These are phyloP conservation scores for Trametes hirsuta DNA, from an alignment of 1,284 basidiomycete species.

Conservation along the genomic window DNA sequence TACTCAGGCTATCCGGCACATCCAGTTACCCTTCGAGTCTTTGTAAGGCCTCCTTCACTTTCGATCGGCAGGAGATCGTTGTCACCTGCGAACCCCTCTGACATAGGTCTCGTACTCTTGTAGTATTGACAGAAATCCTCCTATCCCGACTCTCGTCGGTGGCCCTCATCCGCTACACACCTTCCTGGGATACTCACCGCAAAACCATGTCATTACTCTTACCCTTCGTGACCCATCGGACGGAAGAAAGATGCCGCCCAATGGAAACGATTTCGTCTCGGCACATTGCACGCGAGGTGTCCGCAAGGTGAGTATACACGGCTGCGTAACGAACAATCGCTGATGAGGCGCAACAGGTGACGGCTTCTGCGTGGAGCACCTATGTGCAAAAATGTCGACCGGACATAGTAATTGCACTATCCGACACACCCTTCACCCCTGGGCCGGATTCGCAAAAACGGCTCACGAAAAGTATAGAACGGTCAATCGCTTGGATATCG, in stretches of 20 bases:
- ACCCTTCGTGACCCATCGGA: slow-evolving; percentile 69
- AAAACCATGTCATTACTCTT: slow-evolving; percentile 58
- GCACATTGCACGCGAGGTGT: slow-evolving; percentile 70
- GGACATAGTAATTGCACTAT: slow-evolving; percentile 71
- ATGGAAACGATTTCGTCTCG: slow-evolving; percentile 58
- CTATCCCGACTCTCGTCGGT: slow-evolving; percentile 57
- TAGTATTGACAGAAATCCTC: slow-evolving; percentile 66
- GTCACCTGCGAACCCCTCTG: not conserved
- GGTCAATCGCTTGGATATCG: slow-evolving; percentile 64
- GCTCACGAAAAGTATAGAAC: slow-evolving; percentile 71
- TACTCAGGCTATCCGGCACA: slow-evolving; percentile 58
- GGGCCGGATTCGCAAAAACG: slow-evolving; percentile 74
- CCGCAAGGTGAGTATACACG: slow-evolving; percentile 51
- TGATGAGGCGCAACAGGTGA: slow-evolving; percentile 49
- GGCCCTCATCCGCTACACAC: slow-evolving; percentile 57
- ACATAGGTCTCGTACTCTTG: not conserved
- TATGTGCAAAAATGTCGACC: slow-evolving; percentile 59
- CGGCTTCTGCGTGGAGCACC: slow-evolving; percentile 53
- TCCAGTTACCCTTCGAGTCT: slow-evolving; percentile 75
- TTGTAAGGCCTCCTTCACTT: slow-evolving; percentile 60
- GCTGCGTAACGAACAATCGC: not conserved
- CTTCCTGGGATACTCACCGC: slow-evolving; percentile 57
- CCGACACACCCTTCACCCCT: slow-evolving; percentile 67
- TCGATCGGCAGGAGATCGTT: not conserved
- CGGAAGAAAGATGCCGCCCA: slow-evolving; percentile 67